These are phyloP conservation scores for Syzygium grande DNA, from an alignment of 345 rosid species.

Conservation along the genomic window DNA sequence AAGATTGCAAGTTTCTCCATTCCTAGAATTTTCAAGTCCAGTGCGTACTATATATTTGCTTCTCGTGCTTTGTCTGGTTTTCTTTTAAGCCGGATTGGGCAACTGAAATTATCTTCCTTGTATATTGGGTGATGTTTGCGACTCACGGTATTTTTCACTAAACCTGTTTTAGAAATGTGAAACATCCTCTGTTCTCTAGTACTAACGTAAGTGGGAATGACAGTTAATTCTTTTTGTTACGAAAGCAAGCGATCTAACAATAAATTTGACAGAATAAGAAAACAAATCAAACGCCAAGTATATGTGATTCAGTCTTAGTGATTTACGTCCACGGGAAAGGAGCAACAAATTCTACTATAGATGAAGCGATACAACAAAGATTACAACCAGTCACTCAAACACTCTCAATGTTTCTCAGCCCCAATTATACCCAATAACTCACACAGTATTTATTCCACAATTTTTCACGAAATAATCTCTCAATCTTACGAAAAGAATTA, in stretches of 20 bases:
- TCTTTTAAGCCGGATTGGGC: background rate
- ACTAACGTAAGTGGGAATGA: background rate
- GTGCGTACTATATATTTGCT: background rate
- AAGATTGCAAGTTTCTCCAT: background rate
- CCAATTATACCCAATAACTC: too few species aligned
- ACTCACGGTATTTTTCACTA: background rate
- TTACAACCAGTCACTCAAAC: too few species aligned
- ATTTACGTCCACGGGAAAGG: too few species aligned
- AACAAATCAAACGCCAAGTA: fast-evolving
- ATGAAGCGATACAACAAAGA: too few species aligned
- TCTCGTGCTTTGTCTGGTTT: background rate
- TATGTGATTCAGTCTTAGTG: too few species aligned
- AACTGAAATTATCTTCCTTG: background rate
- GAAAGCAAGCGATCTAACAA: too few species aligned
- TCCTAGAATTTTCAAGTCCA: background rate
- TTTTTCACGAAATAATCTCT: too few species aligned
- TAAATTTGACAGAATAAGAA: too few species aligned
- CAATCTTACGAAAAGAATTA: too few species aligned
- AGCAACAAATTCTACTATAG: too few species aligned
- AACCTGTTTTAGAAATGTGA: background rate
- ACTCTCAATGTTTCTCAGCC: too few species aligned
- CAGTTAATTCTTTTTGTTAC: background rate
- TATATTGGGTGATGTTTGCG: background rate
- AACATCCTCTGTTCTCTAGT: background rate
- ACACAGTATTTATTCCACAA: too few species aligned